phyloP scores from a whole-genome alignment of 768 basidiomycete genomes.

The Lactarius sanguifluus region DNA sequence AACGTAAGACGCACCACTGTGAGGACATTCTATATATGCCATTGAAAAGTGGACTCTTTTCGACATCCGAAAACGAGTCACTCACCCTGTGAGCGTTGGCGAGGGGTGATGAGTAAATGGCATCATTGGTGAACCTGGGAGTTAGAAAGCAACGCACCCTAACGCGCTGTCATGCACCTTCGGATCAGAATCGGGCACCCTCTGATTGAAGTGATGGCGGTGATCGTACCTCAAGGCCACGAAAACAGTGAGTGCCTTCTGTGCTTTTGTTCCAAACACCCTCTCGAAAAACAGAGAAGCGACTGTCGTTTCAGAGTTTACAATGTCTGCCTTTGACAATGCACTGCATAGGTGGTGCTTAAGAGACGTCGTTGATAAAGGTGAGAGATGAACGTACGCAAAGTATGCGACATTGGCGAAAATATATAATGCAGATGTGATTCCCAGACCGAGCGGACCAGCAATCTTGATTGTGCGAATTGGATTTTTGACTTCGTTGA shows the following conservation, averaged over 20 bases:
- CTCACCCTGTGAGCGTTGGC: constrained; percentile 14
- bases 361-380: background rate
- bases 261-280: constrained; percentile 54
- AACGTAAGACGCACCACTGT: constrained; percentile 1
- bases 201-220: background rate
- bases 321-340: constrained; percentile 50
- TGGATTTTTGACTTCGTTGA: constrained; percentile 61
- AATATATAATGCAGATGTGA: constrained; percentile 53
- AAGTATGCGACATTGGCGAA: constrained; percentile 62
- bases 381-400: constrained; percentile 37
- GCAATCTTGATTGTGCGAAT: constrained; percentile 62
- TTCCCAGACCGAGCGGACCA: constrained; percentile 55
- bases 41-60: background rate
- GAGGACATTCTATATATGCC: constrained; percentile 21
- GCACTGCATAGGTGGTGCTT: constrained; percentile 33
- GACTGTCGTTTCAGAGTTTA: constrained; percentile 52
- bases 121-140: background rate
- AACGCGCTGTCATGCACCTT: constrained; percentile 36
- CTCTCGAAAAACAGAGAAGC: constrained; percentile 59
- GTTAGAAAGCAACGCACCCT: constrained; percentile 32
- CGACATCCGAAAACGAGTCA: background rate
- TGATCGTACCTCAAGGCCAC: constrained; percentile 51
- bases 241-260: constrained; percentile 56
- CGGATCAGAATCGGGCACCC: background rate
- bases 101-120: background rate